Percentiles rank a stretch among this genome's conserved stretches.
Evolutionary conservation across 2,329 filamentous ascomycete genomes (phyloP).

Genomic region (Epichloe coenophiala): DNA sequence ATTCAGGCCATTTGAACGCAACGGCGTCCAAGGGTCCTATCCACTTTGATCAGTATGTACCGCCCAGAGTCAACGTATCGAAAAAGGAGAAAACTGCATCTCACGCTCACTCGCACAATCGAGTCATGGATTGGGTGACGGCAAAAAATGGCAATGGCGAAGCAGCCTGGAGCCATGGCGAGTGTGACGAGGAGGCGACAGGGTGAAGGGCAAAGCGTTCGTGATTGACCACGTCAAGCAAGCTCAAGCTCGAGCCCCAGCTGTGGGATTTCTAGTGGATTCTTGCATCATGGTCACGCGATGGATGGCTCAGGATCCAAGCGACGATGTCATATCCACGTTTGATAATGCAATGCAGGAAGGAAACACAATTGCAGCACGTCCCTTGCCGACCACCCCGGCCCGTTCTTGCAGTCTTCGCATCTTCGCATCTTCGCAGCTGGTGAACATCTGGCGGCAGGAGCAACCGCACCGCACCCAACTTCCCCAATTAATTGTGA

Average conservation of each 20-base stretch:
- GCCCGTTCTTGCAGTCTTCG: background rate
- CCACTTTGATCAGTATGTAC: background rate
- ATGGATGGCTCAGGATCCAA: background rate
- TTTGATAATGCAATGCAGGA: no score
- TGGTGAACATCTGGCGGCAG: background rate
- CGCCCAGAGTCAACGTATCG: background rate
- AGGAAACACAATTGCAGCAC: no score
- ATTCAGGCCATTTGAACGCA: background rate
- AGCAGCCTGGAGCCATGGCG: background rate
- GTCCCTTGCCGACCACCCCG: background rate
- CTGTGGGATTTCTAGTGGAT: constrained; percentile 1
- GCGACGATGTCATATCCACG: no score
- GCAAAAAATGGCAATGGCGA: background rate
- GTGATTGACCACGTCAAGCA: background rate
- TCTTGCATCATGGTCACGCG: constrained; percentile 3
- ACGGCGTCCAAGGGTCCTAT: background rate
- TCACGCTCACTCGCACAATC: no score
- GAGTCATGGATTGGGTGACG: no score
- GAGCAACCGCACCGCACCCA: no score
- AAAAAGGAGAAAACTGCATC: no score
- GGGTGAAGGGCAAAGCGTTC: background rate
- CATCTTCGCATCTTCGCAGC: background rate
- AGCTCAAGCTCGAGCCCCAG: background rate
- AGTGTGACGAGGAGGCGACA: background rate
- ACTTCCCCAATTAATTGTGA: no score